A percentile compares a stretch with the other conserved stretches of the same genome.
These are phyloP conservation scores for Rutstroemia sydowiana DNA, from an alignment of 2,329 filamentous ascomycete genomes.

Conservation along the genomic window DNA sequence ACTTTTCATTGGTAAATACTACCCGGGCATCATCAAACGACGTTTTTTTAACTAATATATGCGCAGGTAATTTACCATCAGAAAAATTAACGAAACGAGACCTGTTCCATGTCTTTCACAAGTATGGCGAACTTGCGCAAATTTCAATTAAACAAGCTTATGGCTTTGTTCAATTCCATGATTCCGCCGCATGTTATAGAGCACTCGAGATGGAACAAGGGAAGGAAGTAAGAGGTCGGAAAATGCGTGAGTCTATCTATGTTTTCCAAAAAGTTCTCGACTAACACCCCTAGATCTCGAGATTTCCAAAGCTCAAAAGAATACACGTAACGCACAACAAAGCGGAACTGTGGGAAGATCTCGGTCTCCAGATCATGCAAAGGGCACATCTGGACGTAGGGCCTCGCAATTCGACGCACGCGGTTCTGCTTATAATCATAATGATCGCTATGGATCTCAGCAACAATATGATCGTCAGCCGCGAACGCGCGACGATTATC, in stretches of 20 bases:
- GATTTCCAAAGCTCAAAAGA: slow-evolving; percentile 81
- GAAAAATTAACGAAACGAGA: slow-evolving; percentile 92
- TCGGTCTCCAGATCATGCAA: slow-evolving; percentile 53
- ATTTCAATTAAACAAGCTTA: slow-evolving; percentile 96
- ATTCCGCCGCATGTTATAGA: slow-evolving; percentile 61
- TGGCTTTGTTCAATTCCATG: slow-evolving; percentile 91
- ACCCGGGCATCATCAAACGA: slow-evolving; percentile 21
- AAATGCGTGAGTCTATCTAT: slow-evolving; percentile 65
- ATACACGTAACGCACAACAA: slow-evolving; percentile 49
- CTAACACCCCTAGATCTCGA: slow-evolving; percentile 60
- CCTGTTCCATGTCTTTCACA: slow-evolving; percentile 84
- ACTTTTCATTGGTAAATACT: slow-evolving; percentile 67
- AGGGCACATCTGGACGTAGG: slow-evolving; percentile 33
- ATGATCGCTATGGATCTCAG: slow-evolving; percentile 31
- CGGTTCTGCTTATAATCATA: slow-evolving; percentile 32
- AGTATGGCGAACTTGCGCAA: slow-evolving; percentile 80
- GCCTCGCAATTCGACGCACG: slow-evolving; percentile 27
- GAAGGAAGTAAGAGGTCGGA: slow-evolving; percentile 74
- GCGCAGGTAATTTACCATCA: slow-evolving; percentile 76
- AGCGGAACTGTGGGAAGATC: slow-evolving; percentile 44
- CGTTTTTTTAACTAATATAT: slow-evolving; percentile 16
- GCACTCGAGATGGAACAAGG: slow-evolving; percentile 77
- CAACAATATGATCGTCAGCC: slow-evolving; percentile 37
- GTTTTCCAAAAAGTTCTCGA: neutral
- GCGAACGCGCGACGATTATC: slow-evolving; percentile 58